Conservation (phyloP, 192 early-diverging fungal genomes). For the Spizellomyces sp. region DNA sequence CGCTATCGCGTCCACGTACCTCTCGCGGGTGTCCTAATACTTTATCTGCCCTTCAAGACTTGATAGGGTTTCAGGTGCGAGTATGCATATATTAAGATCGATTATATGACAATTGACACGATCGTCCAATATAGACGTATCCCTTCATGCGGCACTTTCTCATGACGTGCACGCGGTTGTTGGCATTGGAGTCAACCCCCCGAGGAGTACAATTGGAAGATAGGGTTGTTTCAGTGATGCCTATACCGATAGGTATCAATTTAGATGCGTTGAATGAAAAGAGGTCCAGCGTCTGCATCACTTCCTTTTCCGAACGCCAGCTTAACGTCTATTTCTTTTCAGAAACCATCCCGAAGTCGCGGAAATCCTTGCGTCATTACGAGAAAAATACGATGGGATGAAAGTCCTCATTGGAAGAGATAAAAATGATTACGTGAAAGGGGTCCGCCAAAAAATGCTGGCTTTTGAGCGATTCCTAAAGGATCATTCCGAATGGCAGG, state of each 20-base stretch:
- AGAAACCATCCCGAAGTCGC: conserved; percentile 45
- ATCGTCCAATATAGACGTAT: conserved; percentile 41
- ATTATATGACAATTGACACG: conserved; percentile 1
- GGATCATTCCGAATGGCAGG: conserved; percentile 50
- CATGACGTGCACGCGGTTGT: conserved; percentile 57
- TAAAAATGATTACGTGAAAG: conserved; percentile 64
- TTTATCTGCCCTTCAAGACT: conserved; percentile 18
- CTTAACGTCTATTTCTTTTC: not conserved
- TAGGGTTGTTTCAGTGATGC: conserved; percentile 49
- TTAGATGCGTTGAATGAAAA: conserved; percentile 72
- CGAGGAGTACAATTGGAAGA: conserved; percentile 57
- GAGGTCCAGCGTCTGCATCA: conserved; percentile 27
- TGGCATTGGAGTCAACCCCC: conserved; percentile 57
- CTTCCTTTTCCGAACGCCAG: conserved; percentile 4
- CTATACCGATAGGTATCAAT: conserved; percentile 61
- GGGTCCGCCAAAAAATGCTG: conserved; percentile 57
- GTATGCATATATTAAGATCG: not conserved
- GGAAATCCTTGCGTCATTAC: conserved; percentile 40
- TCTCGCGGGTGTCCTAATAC: not conserved
- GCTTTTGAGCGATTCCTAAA: conserved; percentile 57
- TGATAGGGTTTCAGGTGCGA: conserved; percentile 47
- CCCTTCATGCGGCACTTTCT: conserved; percentile 63
- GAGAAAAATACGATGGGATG: conserved; percentile 52
- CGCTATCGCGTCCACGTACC: not conserved
- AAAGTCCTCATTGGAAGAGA: conserved; percentile 57